Percentiles rank a stretch among this genome's conserved stretches.
Evolutionary conservation across 2,329 filamentous ascomycete genomes (phyloP).

Genomic region (Apiospora arundinis): DNA sequence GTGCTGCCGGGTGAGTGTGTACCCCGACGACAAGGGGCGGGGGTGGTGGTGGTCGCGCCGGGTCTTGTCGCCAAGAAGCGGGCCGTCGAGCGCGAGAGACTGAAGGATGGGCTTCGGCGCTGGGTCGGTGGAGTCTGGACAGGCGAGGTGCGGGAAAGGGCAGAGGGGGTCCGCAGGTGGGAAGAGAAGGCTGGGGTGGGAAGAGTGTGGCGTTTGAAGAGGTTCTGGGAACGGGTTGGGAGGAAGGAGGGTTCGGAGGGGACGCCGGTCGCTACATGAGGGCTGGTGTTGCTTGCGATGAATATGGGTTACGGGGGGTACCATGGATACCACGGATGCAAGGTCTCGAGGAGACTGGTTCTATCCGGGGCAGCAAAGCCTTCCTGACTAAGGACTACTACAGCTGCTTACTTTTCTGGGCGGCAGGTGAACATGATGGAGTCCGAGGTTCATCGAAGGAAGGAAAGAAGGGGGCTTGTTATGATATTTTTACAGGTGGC

Average conservation of each 20-base stretch:
- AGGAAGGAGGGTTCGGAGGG: not conserved
- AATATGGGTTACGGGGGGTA: too few relatives aligned
- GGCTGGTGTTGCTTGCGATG: too few relatives aligned
- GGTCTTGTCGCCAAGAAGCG: constrained; percentile 67
- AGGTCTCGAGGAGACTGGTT: too few relatives aligned
- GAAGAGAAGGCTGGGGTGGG: constrained; percentile 61
- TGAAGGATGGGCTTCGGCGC: constrained; percentile 69
- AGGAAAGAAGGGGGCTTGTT: too few relatives aligned
- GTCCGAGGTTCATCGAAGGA: too few relatives aligned
- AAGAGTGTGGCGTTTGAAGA: constrained; percentile 65
- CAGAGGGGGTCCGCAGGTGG: constrained; percentile 52
- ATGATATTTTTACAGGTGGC: not conserved
- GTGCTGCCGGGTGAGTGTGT: constrained; percentile 72
- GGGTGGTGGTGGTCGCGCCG: constrained; percentile 53
- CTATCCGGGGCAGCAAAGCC: too few relatives aligned
- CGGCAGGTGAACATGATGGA: too few relatives aligned
- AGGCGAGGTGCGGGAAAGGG: constrained; percentile 56
- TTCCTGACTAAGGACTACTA: too few relatives aligned
- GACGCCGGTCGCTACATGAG: too few relatives aligned
- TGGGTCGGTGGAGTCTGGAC: constrained; percentile 69
- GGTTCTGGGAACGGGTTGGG: constrained; percentile 70
- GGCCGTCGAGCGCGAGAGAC: constrained; percentile 68
- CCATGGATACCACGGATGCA: too few relatives aligned
- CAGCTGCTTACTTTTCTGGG: too few relatives aligned
- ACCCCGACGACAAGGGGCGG: constrained; percentile 16